Evolutionary conservation across 352 stramenopile genomes (phyloP).

Genomic region (Globisporangium megalacanthum): DNA sequence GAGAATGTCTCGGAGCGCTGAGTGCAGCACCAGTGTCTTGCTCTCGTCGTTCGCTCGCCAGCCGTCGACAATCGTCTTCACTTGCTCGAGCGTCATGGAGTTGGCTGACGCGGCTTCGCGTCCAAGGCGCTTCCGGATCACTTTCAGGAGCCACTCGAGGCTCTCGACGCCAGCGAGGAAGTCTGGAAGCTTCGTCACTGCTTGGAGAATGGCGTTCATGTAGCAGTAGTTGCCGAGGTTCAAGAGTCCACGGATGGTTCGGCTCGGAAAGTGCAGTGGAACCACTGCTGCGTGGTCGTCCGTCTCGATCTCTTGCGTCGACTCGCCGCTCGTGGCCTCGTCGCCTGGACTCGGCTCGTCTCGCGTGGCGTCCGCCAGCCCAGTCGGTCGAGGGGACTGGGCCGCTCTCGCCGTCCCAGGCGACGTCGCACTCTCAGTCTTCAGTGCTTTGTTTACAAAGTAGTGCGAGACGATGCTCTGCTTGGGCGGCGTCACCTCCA

Average conservation of each 20-base stretch:
- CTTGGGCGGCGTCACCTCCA: slow-evolving; percentile 6
- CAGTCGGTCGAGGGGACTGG: neutral
- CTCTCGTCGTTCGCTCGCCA: slow-evolving; percentile 46
- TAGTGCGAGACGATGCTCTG: slow-evolving; percentile 35
- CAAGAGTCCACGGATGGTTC: slow-evolving; percentile 75
- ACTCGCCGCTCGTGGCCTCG: slow-evolving; percentile 8
- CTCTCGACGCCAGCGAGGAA: slow-evolving; percentile 50
- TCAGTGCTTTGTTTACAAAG: slow-evolving; percentile 27
- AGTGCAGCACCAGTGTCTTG: slow-evolving; percentile 53
- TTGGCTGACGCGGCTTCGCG: slow-evolving; percentile 10
- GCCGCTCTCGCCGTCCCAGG: neutral
- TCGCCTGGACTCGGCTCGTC: slow-evolving; percentile 4
- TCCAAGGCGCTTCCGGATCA: slow-evolving; percentile 49
- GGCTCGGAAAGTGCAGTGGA: neutral
- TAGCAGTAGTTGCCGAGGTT: slow-evolving; percentile 94
- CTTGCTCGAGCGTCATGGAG: slow-evolving; percentile 33
- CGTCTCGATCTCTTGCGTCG: slow-evolving; percentile 11
- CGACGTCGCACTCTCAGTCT: slow-evolving; percentile 1
- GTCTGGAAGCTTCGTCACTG: slow-evolving; percentile 58
- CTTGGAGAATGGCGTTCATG: slow-evolving; percentile 93
- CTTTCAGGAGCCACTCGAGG: slow-evolving; percentile 47
- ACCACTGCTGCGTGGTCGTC: neutral
- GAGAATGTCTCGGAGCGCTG: slow-evolving; percentile 49
- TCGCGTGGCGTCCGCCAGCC: neutral
- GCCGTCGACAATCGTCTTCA: slow-evolving; percentile 35